Base-by-base conservation (phyloP, 768 basidiomycete species). In the Rhodosporidiobolus odoratus region DNA sequence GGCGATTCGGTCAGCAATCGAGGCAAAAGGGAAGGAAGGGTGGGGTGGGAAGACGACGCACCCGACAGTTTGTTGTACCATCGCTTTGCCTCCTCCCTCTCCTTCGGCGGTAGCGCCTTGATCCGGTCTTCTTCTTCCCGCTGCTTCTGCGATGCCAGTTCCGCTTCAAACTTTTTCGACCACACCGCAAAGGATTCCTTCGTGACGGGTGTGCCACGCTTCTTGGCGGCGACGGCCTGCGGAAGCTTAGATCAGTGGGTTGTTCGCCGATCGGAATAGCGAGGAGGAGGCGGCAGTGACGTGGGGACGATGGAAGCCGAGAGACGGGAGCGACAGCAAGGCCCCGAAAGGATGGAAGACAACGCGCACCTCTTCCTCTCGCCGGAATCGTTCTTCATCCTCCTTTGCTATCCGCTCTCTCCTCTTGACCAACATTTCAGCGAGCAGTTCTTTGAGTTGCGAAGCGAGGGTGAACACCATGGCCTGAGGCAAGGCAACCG, bases 391-490 rank as follows among this genome's bases (percentile, higher is more conserved):
- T 80, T 97, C 91, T 65, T 78, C 83, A 63, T 87, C 91, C 76
- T 85, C 87, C 72, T 83, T 82, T 63, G 83, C 82, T 71, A 81
- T 83, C 68, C 79, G 83, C 66, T 86, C 86, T 27, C 82, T 82
- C 72, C 91, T 85, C 53, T 80, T 76, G 47, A 84, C 84, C 43
- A 92, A 85, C 34, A 94, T 80, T 25, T 78, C 76, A 8, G 87
- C 85, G 23, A 97, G 81, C 59, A 86, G 83, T 79, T 97, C 93
- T 73, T 89, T 84, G 54, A 96, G 84, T 75, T 89, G 88, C 0
- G 90, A 88, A 17, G 92, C 88, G 25, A 99, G 83, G 0, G 95
- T 92, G 78, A 96, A 99, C 25, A 93, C 94, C 93, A 98, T 97
- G 4, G 96, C 93, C 89, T 73, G 58, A 23, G 27, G 1, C 19